A percentile compares a stretch with the other conserved stretches of the same genome.
Conservation (phyloP, 1,284 basidiomycete genomes). For the Heliocybe sulcata region DNA sequence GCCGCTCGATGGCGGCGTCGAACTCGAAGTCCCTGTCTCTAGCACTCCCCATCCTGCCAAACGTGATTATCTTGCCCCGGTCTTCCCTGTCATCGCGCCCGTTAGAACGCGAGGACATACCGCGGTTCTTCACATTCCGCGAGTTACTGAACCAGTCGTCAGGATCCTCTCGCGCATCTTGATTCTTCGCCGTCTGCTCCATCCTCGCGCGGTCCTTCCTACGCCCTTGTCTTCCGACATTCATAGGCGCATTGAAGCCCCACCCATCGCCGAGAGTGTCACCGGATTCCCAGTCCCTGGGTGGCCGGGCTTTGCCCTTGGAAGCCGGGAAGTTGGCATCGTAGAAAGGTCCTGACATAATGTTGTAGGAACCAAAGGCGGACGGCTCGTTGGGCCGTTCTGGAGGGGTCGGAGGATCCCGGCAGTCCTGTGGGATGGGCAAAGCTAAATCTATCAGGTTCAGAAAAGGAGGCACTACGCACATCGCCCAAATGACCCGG, state of each 20-base stretch:
- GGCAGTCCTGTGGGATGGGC: conserved; percentile 56
- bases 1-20: neutral
- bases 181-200: conserved; percentile 40
- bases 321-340: conserved; percentile 26
- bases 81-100: neutral
- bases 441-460: neutral
- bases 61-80: neutral
- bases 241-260: conserved; percentile 38
- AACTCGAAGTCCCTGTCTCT: neutral
- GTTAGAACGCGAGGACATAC: neutral
- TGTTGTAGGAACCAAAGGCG: conserved; percentile 70
- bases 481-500: conserved; percentile 86
- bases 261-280: conserved; percentile 30
- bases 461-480: conserved; percentile 22
- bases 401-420: conserved; percentile 37
- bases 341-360: conserved; percentile 69
- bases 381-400: conserved; percentile 54
- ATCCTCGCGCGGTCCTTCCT: conserved; percentile 52
- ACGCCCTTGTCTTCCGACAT: conserved; percentile 59
- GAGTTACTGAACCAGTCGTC: conserved; percentile 56
- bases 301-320: conserved; percentile 16
- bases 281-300: conserved; percentile 27
- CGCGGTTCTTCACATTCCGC: neutral
- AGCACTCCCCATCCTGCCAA: neutral
- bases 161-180: conserved; percentile 40